Evolutionary conservation across 176 grass and related monocot species (phyloP).

Genomic region (Ananas comosus): DNA sequence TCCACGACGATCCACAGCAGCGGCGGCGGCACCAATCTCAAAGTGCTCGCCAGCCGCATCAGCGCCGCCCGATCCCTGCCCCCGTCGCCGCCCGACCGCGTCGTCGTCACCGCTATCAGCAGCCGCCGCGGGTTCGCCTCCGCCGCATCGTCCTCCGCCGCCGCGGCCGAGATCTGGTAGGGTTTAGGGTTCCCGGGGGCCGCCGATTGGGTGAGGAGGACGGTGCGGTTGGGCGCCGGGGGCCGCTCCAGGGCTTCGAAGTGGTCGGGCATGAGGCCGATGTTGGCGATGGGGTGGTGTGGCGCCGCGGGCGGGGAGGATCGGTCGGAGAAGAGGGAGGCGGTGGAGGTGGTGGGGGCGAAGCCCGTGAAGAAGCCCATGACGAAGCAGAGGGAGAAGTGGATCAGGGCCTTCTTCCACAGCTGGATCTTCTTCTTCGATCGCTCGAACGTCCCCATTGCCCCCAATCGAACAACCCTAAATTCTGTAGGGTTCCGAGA

Average conservation of each 20-base stretch:
- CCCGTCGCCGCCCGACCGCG: conserved; percentile 29
- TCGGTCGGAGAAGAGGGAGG: neutral
- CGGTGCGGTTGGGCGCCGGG: too few relatives aligned
- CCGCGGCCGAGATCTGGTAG: too few relatives aligned
- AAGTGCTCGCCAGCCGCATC: conserved; percentile 57
- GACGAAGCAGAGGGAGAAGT: conserved; percentile 37
- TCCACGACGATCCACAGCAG: conserved; percentile 89
- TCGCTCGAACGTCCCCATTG: conserved; percentile 17
- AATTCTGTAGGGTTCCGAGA: too few relatives aligned
- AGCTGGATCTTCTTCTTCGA: conserved; percentile 28
- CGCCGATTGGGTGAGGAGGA: too few relatives aligned
- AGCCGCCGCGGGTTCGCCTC: conserved; percentile 21
- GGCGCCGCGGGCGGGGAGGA: too few relatives aligned
- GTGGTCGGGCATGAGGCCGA: too few relatives aligned
- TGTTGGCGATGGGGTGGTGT: too few relatives aligned
- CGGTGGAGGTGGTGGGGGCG: conserved; percentile 26
- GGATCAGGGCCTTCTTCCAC: conserved; percentile 38
- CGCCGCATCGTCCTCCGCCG: conserved; percentile 12
- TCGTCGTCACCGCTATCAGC: conserved; percentile 81
- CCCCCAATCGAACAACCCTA: too few relatives aligned
- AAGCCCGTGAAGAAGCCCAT: conserved; percentile 47
- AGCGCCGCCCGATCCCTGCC: conserved; percentile 20
- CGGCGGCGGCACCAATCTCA: conserved; percentile 49
- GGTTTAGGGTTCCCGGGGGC: too few relatives aligned
- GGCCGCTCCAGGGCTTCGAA: too few relatives aligned